A percentile compares a stretch with the other conserved stretches of the same genome.
phyloP scores from a whole-genome alignment of 2,329 filamentous ascomycete species.

The Stylonectria norvegica region DNA sequence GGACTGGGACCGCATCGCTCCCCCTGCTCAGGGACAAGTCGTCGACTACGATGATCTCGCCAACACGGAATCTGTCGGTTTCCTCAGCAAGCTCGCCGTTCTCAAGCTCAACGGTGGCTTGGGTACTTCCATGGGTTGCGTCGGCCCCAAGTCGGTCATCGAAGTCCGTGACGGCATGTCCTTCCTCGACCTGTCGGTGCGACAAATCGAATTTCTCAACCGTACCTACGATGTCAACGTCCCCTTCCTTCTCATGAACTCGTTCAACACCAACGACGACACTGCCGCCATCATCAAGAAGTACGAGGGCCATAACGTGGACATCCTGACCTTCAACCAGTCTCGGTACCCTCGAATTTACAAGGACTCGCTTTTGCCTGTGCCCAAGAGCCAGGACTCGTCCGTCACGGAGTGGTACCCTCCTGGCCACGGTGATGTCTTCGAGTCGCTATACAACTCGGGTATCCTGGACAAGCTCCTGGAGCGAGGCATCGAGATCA shows the following conservation, averaged over 20 bases:
- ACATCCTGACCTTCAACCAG: slow-evolving; percentile 99
- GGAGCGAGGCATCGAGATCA: slow-evolving; percentile 90
- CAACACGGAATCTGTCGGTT: slow-evolving; percentile 86
- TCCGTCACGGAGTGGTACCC: slow-evolving; percentile 97
- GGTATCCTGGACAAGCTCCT: slow-evolving; percentile 96
- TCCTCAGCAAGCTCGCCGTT: slow-evolving; percentile 95
- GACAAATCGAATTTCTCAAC: slow-evolving; percentile 99
- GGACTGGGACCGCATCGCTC: slow-evolving; percentile 95
- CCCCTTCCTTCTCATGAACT: slow-evolving; percentile 99
- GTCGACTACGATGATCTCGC: slow-evolving; percentile 89
- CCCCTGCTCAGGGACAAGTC: slow-evolving; percentile 88
- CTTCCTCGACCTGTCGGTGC: slow-evolving; percentile 96
- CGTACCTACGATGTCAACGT: slow-evolving; percentile 96
- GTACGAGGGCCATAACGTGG: slow-evolving; percentile 99
- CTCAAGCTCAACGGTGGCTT: slow-evolving; percentile 99
- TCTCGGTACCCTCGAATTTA: slow-evolving; percentile 96
- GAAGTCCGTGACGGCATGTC: slow-evolving; percentile 99
- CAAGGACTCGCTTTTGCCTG: slow-evolving; percentile 96
- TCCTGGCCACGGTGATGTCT: slow-evolving; percentile 98
- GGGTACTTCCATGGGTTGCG: slow-evolving; percentile 98
- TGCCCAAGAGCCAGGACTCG: slow-evolving; percentile 84
- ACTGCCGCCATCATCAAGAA: slow-evolving; percentile 99
- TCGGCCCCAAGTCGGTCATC: slow-evolving; percentile 98
- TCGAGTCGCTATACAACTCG: slow-evolving; percentile 99
- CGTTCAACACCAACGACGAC: slow-evolving; percentile 99